Evolutionary conservation across 768 basidiomycete genomes (phyloP).

Genomic region (Trametes maxima): DNA sequence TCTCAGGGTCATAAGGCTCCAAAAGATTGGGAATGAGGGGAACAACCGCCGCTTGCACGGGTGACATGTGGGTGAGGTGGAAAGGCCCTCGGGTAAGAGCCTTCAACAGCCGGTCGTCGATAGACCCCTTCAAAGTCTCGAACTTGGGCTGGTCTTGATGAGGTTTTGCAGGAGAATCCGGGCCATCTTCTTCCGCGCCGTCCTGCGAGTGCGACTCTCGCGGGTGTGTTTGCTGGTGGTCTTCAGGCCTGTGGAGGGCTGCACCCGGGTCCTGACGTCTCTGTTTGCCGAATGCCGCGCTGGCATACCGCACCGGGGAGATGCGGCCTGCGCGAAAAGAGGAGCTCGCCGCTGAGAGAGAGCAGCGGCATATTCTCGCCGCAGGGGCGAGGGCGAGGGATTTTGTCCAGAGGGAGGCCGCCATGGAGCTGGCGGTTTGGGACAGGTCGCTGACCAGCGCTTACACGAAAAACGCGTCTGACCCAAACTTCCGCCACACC

Average conservation of each 20-base stretch:
- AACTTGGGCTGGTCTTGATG: slow-evolving; percentile 33
- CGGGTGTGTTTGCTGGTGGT: background rate
- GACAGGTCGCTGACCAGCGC: slow-evolving; percentile 6
- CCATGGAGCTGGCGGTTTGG: slow-evolving; percentile 15
- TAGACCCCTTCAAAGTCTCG: slow-evolving; percentile 38
- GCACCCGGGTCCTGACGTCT: background rate
- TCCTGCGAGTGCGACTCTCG: background rate
- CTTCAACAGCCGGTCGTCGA: slow-evolving; percentile 44
- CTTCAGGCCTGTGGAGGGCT: background rate
- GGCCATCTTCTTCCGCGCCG: background rate
- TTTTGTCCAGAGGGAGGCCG: slow-evolving; percentile 16
- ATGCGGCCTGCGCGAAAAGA: slow-evolving; percentile 19
- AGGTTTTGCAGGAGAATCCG: background rate
- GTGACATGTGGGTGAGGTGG: slow-evolving; percentile 69
- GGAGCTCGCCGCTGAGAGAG: background rate
- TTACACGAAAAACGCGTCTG: slow-evolving; percentile 10
- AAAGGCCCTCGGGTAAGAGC: slow-evolving; percentile 70
- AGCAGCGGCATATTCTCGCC: slow-evolving; percentile 13
- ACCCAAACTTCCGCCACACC: slow-evolving; percentile 4
- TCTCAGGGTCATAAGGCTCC: slow-evolving; percentile 46
- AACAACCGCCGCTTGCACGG: slow-evolving; percentile 82
- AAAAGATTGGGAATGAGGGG: slow-evolving; percentile 73
- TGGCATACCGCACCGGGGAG: slow-evolving; percentile 4
- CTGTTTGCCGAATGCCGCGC: background rate
- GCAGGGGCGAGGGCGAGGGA: slow-evolving; percentile 4